A percentile compares a stretch with the other conserved stretches of the same genome.
Evolutionary conservation across 202 grass and related monocot genomes (phyloP).

Genomic region (Miscanthus sacchariflorus): DNA sequence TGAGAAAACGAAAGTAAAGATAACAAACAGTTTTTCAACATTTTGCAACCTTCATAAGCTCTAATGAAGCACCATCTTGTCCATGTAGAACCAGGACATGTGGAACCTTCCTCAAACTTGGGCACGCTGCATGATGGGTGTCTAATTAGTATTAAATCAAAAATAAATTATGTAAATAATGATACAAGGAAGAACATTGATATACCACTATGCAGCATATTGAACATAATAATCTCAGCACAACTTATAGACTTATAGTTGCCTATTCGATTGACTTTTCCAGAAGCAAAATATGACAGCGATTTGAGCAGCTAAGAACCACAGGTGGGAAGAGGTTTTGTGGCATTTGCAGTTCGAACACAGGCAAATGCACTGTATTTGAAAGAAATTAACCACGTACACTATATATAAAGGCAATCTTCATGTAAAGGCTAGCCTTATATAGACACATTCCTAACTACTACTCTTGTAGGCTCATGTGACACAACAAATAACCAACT

Average conservation of each 20-base stretch:
- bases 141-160: constrained; percentile 14
- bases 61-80: constrained; percentile 75
- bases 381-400: neutral
- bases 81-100: constrained; percentile 93
- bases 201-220: constrained; percentile 33
- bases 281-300: neutral
- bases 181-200: neutral
- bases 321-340: neutral
- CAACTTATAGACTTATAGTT: neutral
- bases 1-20: constrained; percentile 42
- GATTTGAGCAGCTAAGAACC: neutral
- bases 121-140: constrained; percentile 67
- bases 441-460: neutral
- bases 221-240: constrained; percentile 12
- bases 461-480: neutral
- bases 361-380: neutral
- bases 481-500: neutral
- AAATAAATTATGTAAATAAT: constrained; percentile 18
- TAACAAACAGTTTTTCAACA: constrained; percentile 26
- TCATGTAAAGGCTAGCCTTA: neutral
- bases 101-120: constrained; percentile 76
- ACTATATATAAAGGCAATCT: neutral
- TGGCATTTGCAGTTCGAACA: neutral
- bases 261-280: neutral
- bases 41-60: constrained; percentile 65